Percentiles rank a stretch among this genome's conserved stretches.
Evolutionary conservation across 495 filamentous ascomycete genomes (phyloP).

Genomic region (Sabuloglossum arenarium): DNA sequence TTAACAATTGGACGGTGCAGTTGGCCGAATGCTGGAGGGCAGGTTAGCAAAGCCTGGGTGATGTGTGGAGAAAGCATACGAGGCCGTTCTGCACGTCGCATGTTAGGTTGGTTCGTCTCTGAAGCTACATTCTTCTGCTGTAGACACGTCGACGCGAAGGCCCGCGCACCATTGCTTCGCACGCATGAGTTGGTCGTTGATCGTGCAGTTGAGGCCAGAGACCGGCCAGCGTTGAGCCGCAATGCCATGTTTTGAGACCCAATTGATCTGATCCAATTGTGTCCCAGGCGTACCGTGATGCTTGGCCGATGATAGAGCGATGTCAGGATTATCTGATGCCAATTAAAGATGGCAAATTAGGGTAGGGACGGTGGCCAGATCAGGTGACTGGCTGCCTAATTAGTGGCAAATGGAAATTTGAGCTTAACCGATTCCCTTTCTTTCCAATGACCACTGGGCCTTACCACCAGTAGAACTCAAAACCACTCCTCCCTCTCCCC

Average conservation of each 20-base stretch:
- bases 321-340: background rate
- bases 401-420: background rate
- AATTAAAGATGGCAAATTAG: background rate
- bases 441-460: background rate
- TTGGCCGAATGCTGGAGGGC: constrained; percentile 29
- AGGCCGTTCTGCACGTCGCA: constrained; percentile 41
- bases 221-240: background rate
- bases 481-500: background rate
- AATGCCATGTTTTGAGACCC: background rate
- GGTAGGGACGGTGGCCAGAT: background rate
- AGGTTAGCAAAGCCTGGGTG: constrained; percentile 1
- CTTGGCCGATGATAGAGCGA: background rate
- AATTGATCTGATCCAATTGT: background rate
- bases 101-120: constrained; percentile 32
- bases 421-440: constrained; percentile 4
- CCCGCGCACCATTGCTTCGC: background rate
- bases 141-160: constrained; percentile 10
- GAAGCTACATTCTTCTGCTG: constrained; percentile 15
- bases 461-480: background rate
- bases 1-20: constrained; percentile 70
- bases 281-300: background rate
- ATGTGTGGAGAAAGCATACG: constrained; percentile 22
- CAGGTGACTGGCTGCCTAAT: background rate
- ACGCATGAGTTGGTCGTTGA: background rate
- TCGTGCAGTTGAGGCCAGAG: background rate